Conservation (phyloP, 352 stramenopile species). For the Aphanomyces invadans region DNA sequence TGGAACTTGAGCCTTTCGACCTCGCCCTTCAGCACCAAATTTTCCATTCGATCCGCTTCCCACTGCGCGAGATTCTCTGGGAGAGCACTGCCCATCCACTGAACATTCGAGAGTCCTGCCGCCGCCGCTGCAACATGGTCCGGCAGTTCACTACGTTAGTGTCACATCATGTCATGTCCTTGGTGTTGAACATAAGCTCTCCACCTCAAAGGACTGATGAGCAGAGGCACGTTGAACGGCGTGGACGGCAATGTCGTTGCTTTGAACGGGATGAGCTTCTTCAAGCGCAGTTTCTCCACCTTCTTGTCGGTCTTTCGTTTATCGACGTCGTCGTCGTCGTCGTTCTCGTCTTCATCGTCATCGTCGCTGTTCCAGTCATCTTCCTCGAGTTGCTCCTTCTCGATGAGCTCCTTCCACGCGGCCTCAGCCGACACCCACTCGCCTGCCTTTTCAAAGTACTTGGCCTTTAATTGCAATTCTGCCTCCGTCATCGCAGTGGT, state of each 20-base stretch:
- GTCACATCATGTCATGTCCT: background rate
- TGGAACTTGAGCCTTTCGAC: slow-evolving; percentile 68
- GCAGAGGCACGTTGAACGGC: slow-evolving; percentile 52
- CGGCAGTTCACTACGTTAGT: slow-evolving; percentile 39
- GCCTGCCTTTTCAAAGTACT: slow-evolving; percentile 21
- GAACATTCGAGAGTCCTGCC: slow-evolving; percentile 28
- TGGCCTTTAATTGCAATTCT: background rate
- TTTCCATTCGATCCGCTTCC: slow-evolving; percentile 64
- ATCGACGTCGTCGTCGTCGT: slow-evolving; percentile 12
- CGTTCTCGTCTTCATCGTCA: slow-evolving; percentile 25
- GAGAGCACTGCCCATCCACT: slow-evolving; percentile 65
- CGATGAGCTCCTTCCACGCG: slow-evolving; percentile 15
- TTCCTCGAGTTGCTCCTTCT: slow-evolving; percentile 5
- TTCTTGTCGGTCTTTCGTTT: slow-evolving; percentile 19
- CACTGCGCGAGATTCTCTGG: slow-evolving; percentile 65
- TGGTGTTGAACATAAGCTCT: background rate
- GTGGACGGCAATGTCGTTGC: slow-evolving; percentile 52
- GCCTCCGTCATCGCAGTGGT: background rate
- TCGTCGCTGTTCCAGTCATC: slow-evolving; percentile 4
- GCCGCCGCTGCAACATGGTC: slow-evolving; percentile 60
- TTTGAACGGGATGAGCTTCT: slow-evolving; percentile 63
- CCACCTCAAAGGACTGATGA: slow-evolving; percentile 50
- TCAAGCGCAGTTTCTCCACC: no score
- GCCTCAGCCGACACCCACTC: slow-evolving; percentile 18
- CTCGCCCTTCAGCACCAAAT: slow-evolving; percentile 72